A percentile compares a stretch with the other conserved stretches of the same genome.
Evolutionary conservation across 169 alveolate species (phyloP).

Genomic region (Plasmodium fragile): DNA sequence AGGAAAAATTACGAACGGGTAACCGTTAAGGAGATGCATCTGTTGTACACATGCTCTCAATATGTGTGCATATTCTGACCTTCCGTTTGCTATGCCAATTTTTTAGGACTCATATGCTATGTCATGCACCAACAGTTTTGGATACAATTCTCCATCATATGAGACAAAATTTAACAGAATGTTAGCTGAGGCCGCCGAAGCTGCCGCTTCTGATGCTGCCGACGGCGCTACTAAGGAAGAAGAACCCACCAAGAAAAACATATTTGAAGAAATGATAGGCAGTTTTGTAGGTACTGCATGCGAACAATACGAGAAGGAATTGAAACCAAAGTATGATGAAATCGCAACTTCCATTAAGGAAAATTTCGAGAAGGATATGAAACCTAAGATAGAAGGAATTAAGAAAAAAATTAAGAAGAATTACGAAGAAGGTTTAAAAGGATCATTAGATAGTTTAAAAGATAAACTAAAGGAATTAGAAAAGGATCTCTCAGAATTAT

Average conservation of each 20-base stretch:
- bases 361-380: slow-evolving; percentile 7
- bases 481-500: not conserved
- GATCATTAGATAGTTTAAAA: not conserved
- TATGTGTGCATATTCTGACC: not conserved
- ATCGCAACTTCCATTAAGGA: not conserved
- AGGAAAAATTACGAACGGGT: not conserved
- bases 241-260: not conserved
- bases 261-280: not conserved
- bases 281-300: not conserved
- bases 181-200: slow-evolving; percentile 10
- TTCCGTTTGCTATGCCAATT: not conserved
- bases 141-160: not conserved
- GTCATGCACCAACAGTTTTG: not conserved
- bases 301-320: not conserved
- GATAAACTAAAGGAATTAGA: slow-evolving; percentile 14
- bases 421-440: slow-evolving; percentile 1
- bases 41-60: not conserved
- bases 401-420: not conserved
- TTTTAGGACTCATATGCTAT: not conserved
- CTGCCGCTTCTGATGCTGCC: not conserved
- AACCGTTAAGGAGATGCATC: not conserved
- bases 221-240: not conserved
- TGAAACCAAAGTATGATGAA: slow-evolving; percentile 1
- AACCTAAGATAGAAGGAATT: slow-evolving; percentile 13
- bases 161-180: slow-evolving; percentile 3